phyloP scores from a whole-genome alignment of 805 yeast genomes.

The Tetrapisispora fleetii region DNA sequence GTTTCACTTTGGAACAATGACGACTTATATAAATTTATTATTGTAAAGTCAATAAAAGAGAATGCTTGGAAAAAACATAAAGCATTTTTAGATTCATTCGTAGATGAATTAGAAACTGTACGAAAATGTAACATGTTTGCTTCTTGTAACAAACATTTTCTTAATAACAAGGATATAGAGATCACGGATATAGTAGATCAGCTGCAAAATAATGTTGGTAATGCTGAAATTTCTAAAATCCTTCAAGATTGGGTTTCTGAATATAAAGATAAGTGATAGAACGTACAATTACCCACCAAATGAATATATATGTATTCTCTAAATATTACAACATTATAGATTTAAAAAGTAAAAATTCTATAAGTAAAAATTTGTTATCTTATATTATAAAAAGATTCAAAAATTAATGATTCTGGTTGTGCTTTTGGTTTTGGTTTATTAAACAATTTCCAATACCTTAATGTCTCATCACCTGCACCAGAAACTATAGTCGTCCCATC shows the following conservation, averaged over 20 bases:
- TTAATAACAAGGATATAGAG: slow-evolving; percentile 7
- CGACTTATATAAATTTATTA: slow-evolving; percentile 18
- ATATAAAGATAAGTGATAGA: slow-evolving; percentile 1
- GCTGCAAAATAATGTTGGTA: slow-evolving; percentile 9
- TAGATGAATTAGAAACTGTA: not conserved
- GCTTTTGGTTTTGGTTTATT: slow-evolving; percentile 57
- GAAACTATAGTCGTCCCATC: slow-evolving; percentile 96
- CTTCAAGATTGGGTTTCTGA: slow-evolving; percentile 19
- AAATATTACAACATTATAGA: not conserved
- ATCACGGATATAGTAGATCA: slow-evolving; percentile 15
- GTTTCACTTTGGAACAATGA: slow-evolving; percentile 21
- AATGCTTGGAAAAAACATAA: slow-evolving; percentile 16
- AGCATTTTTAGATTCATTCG: slow-evolving; percentile 1
- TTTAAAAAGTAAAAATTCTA: not conserved
- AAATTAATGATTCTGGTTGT: slow-evolving; percentile 51
- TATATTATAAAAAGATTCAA: slow-evolving; percentile 68
- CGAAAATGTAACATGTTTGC: slow-evolving; percentile 11
- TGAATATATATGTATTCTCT: not conserved
- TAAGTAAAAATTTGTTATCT: slow-evolving; percentile 31
- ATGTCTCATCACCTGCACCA: slow-evolving; percentile 97
- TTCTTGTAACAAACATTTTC: slow-evolving; percentile 2
- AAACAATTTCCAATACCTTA: slow-evolving; percentile 91
- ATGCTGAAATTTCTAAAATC: slow-evolving; percentile 14
- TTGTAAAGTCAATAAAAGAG: slow-evolving; percentile 19
- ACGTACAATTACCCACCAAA: not conserved